Evolutionary conservation across 176 grass and related monocot species (phyloP), one percentile per base, ranked within the genome.

Genomic region (Hyparrhenia diplandra): DNA sequence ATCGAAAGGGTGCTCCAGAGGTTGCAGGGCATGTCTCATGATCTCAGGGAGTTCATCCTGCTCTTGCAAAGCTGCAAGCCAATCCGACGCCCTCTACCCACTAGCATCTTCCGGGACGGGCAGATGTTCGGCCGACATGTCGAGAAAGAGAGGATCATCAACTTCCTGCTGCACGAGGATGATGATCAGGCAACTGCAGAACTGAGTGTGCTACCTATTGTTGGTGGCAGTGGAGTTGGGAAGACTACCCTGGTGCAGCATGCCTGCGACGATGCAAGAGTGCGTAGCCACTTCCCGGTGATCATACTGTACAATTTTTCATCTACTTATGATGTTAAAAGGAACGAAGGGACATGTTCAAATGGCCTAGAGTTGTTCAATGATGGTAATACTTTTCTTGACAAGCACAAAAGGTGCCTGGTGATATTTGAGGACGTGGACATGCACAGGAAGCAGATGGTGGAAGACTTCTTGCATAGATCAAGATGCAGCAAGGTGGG

Each of bases 111-210:
- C n/a, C 8, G 55, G 55, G 55, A 58, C n/a, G 55, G 9, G 10
- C 55, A 63, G 37, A 77, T 77, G 75, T 77, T 77, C 0, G 36
- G 58, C 2, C 57, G 75, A 10, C 75, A 77, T 43, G 74, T 76
- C 1, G 37, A 77, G 17, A 77, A 10, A 6, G 37, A 77, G 24
- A 27, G 5, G 2, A 62, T 77, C 24, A 59, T 77, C 24, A 43
- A 63, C 14, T 77, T 77, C 5, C 10, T 77, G 3, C 35, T 62
- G 11, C 36, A 37, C n/a, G 17, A 20, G 55, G 55, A 24, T 24
- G 9, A 24, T 58, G 18, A 32, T 32, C 2, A 5, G 20, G 13
- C 3, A 34, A 32, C 62, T 8, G 6, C 14, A 4, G 1, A 64
- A 32, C 0, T 64, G 2, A 16, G 10, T 6, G 17, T 78, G 4